Evolutionary conservation across 192 early-diverging fungal species (phyloP), one percentile per base, ranked within the genome.

Genomic region (Dissophora ornata): DNA sequence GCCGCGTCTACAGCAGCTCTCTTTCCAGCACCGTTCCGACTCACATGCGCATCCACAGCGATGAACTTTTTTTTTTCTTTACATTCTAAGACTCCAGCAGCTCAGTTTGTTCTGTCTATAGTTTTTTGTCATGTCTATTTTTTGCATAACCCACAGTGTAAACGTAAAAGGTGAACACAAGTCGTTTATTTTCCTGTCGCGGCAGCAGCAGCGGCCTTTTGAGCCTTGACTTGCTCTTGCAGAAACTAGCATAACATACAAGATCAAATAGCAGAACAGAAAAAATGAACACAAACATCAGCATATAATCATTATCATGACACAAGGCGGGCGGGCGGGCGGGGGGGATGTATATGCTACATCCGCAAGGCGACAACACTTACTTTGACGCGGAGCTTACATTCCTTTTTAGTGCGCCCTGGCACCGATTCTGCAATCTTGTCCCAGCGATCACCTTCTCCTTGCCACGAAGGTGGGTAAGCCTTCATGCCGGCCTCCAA

Each of bases 391-490:
- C 89, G 80, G 18, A 71, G 77, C 62, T 86, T 91, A 49, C 88
- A 87, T 46, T 89, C 89, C 71, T 86, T 90, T 56, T 87, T 89
- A 15, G 86, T 82, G 21, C 85, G 79, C 0, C 87, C 88, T 40
- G 80, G 79, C 1, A 91, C 88, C 12, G 68, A 58, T 22, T 69
- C 78, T 2, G 89, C 86, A 60, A 91, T 86, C 47, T 85, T 86
- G 45, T 91, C 88, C 87, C 88, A 91, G 16, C 89, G 83, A 40
- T 91, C 89, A 8, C 75, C 85, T 28, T 81, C 77, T 3, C 83
- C 86, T 15, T 82, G 82, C 75, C 83, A 89, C 0, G 74, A 69
- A 0, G 85, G 84, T 15, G 89, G 89, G 61, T 84, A 89, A 10
- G 77, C 64, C 48, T 87, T 82, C 73, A 91, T 67, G 6, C 87